phyloP scores from a whole-genome alignment of 306 rosid genomes.

The Betula pendula region DNA sequence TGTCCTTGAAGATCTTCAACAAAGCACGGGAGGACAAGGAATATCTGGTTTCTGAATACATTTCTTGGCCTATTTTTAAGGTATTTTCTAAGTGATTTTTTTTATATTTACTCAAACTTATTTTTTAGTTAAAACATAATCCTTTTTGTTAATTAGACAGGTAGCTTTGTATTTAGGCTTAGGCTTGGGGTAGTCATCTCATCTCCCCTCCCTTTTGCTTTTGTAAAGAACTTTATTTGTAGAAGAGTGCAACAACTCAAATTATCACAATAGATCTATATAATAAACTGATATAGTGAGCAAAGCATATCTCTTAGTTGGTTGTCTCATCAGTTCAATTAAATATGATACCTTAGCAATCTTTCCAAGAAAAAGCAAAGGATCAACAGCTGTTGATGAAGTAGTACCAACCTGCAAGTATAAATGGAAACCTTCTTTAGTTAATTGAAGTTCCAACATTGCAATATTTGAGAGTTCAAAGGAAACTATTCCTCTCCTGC shows the following conservation, averaged over 20 bases:
- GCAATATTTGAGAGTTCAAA: neutral
- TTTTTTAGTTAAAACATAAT: too few species aligned
- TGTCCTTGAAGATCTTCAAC: too few species aligned
- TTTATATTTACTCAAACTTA: too few species aligned
- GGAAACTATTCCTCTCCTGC: neutral
- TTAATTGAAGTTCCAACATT: slow-evolving; percentile 10
- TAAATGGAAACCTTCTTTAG: slow-evolving; percentile 17
- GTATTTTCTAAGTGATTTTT: too few species aligned
- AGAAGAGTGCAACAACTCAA: neutral
- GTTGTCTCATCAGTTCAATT: slow-evolving; percentile 21
- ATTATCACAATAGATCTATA: neutral
- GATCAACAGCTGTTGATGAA: slow-evolving; percentile 94
- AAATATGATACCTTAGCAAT: slow-evolving; percentile 64
- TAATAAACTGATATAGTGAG: neutral
- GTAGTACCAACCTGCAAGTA: slow-evolving; percentile 83
- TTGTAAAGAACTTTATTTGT: too few species aligned
- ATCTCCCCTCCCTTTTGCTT: too few species aligned
- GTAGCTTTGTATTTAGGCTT: too few species aligned
- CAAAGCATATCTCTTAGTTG: slow-evolving; percentile 1
- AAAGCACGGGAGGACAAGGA: too few species aligned
- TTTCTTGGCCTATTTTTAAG: too few species aligned
- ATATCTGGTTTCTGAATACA: too few species aligned
- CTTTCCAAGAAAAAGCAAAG: slow-evolving; percentile 60
- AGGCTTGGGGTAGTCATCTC: too few species aligned
- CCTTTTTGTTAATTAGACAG: too few species aligned